These are phyloP conservation scores for Primulina tabacum DNA, from an alignment of 257 asterid genomes.

Conservation along the genomic window DNA sequence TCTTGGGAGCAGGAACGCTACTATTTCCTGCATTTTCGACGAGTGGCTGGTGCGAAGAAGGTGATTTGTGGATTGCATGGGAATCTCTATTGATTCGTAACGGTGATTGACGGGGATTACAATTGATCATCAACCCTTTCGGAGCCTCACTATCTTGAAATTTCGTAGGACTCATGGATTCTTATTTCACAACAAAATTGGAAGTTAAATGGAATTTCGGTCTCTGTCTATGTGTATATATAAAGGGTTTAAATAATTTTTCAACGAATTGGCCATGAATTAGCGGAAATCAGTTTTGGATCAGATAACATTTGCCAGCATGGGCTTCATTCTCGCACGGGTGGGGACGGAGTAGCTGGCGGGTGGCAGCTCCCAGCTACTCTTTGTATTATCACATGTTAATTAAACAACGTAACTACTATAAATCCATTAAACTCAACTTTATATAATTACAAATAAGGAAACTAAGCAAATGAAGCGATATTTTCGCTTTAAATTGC, in stretches of 20 bases:
- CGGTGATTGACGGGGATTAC: constrained; percentile 28
- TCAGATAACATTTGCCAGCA: constrained; percentile 20
- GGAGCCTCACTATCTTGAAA: constrained; percentile 27
- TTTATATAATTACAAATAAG: no score
- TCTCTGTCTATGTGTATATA: background rate
- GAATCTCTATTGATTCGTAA: constrained; percentile 33
- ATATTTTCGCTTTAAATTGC: no score
- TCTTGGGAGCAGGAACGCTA: background rate
- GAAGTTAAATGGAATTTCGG: background rate
- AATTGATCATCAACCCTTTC: constrained; percentile 35
- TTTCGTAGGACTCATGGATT: constrained; percentile 38
- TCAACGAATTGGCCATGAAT: constrained; percentile 21
- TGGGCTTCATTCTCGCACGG: constrained; percentile 16
- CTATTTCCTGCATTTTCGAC: background rate
- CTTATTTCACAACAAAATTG: background rate
- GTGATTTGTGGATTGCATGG: constrained; percentile 27
- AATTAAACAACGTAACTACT: no score
- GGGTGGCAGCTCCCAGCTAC: background rate
- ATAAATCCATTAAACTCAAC: no score
- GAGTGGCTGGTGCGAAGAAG: background rate
- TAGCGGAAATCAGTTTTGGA: constrained; percentile 26
- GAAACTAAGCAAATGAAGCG: no score
- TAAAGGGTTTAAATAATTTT: constrained; percentile 1
- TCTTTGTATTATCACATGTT: no score
- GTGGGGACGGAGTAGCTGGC: constrained; percentile 24